Base-by-base conservation (phyloP, 305 asterid species). In the Fraxinus baroniana region DNA sequence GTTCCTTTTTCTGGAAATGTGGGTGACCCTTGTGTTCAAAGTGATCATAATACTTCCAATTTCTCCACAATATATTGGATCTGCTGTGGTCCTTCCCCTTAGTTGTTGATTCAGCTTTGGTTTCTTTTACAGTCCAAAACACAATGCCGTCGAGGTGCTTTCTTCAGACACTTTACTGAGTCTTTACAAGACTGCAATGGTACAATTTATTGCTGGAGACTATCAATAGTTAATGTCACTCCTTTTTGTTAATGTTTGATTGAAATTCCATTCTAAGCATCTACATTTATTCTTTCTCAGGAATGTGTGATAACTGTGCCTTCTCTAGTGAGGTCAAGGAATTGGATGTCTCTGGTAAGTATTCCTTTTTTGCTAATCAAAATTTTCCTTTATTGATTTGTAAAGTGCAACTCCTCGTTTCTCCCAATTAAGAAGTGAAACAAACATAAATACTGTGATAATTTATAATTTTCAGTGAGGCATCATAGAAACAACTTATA, bases 281-380 rank as follows among this genome's bases (percentile, higher is more conserved):
- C 80, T 76, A 76, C 49, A 49, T 66, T 80, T 87, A 44, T 81
- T 74, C 70, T 78, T 82, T 84, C 78, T 82, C 93, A 96, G 99
- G 99, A 81, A 94, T 96, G 98, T 96, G 99, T 83, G 99, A 94
- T 82, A 93, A 94, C 85, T 96, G 99, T 84, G 92, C 94, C 77
- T 91, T 93, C 84, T 64, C 87, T 79, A 81, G 87, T 70, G 95
- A 92, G 82, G 83, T 94, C 87, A 90, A 88, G 81, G 97, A 96
- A 81, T 74, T 94, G 89, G 98, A 96, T 85, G 97, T 88, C 81
- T 91, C 98, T 76, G 96, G 99, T 95, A 87, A 32, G 86, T 60
- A 32, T 66, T 7, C 17, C 28, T 7, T 15, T 28, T 70, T 70
- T 30, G 20, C 75, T 70, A 70, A 30, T 28, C 41, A 70, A 30